Evolutionary conservation across 2,329 filamentous ascomycete species (phyloP), one percentile per base, ranked within the genome.

Genomic region (Thelonectria blattea): DNA sequence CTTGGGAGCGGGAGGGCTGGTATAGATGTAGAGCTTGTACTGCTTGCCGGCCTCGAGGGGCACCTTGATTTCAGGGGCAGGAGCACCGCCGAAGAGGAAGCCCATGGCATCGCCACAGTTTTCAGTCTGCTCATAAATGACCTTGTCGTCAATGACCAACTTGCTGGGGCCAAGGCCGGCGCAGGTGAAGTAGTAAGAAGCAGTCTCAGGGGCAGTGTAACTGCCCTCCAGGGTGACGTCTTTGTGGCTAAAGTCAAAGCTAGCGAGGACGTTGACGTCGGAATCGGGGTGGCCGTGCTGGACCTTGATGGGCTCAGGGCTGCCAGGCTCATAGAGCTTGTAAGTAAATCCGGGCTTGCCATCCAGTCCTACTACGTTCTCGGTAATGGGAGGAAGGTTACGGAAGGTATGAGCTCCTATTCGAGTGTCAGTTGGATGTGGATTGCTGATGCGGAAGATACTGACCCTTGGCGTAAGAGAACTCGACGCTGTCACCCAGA

Each of bases 21-120:
- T 76, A 50, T 66, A 63, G 41, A 77, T 54, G 7, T 62, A 58
- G 3, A 76, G 56, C 14, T 74, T 74, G 51, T 76, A 77, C 32
- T 72, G 66, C 39, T 60, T 68, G 15, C 73, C 74, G 3, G 64
- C 71, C 12, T 69, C 56, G 9, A 75, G 58, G 5, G 63, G 61
- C 46, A 74, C 62, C 56, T 74, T 72, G 22, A 73, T 65, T 60
- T 76, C 72, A 3, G 70, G 67, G n/a, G 69, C 68, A 2, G 70
- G 64, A 7, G 67, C 69, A 14, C 69, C 70, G 10, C 69, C 68
- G 54, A 76, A 75, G 0, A 76, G 62, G 58, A 74, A 74, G 5
- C 74, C 74, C 74, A 76, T 76, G 10, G 73, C 68, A 45, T 76
- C 74, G 1, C 59, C 61, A 32, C 68, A 71, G 53, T 72, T 73